Evolutionary conservation across 805 yeast genomes (phyloP), one percentile per base, ranked within the genome.

Genomic region (Torulaspora maleeae): DNA sequence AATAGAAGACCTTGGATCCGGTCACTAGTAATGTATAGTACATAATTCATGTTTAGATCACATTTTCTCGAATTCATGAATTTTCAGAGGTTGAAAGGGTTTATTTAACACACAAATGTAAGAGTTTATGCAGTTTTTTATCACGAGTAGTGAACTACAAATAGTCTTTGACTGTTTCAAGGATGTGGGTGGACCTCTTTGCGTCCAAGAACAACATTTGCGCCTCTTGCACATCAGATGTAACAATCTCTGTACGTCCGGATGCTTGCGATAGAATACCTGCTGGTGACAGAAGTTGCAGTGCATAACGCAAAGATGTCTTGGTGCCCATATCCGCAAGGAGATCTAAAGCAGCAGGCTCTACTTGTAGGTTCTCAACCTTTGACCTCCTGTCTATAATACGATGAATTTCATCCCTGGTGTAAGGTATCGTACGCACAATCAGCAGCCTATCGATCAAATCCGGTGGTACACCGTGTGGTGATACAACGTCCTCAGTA

Each of bases 401-500:
- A 20, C 82, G 75, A 42, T 78, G 75, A 50, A 91, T 86, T 67
- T 93, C 99, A 27, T 82, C 89, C 50, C 76, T 80, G 49, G 75
- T 74, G 73, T 93, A 93, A n/a, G 95, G 89, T 51, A 86, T 74
- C 4, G 99, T 93, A 67, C 95, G 82, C 38, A 93, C 89, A 60
- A 93, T 93, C 56, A 93, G 79, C 52, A 91, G 73, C 55, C 99
- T 75, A 69, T 93, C 99, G 49, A 90, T 74, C 63, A 93, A 76
- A 71, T 93, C 99, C 10, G 95, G 84, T 25, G 99, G 99, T 52
- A 91, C 80, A 30, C 99, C 99, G 64, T 93, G 99, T 36, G 99
- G 97, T 15, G 96, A 83, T 48, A 77, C 77, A 38, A 80, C 74
- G 58, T 84, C 95, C 49, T 81, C 86, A 5, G 96, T 84, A 36